Evolutionary conservation across 352 stramenopile genomes (phyloP), one percentile per base, ranked within the genome.

Genomic region (Phytopythium sindhum): DNA sequence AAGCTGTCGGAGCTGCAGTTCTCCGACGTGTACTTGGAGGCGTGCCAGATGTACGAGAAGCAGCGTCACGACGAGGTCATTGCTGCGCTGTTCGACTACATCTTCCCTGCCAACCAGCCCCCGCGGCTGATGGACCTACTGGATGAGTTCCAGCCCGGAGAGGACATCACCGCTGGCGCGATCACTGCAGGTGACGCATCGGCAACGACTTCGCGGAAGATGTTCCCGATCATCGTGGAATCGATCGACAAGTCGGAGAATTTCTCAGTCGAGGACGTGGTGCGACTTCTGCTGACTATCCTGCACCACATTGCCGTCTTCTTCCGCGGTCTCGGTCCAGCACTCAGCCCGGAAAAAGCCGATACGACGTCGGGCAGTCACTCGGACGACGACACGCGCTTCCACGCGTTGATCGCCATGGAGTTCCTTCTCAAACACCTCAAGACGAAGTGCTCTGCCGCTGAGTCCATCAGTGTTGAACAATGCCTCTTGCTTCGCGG

Each of bases 1-100:
- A 86, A 86, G 31, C 77, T 90, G 26, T 75, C 65, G 3, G 64
- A 74, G 17, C 52, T 91, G 21, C 75, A 80, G 28, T 88, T 76
- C 65, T 80, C 80, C 4, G 78, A 89, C 31, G 74, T 89, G 17
- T 84, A 74, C 60, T 72, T 70, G 7, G 79, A 90, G 65, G 79
- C 78, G 28, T 69, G 67, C 54, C 65, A 75, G n/a, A 69, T 73
- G 33, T 74, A 77, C 52, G 68, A 74, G 11, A 56, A 61, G 39
- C 71, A 56, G 33, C 57, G 73, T 21, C 73, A 87, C 35, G 72
- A 88, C 48, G 60, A 71, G 24, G 78, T 81, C 9, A 60, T 85
- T 12, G 70, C 65, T 0, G 47, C 74, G 54, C 47, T 90, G 24
- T 56, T 88, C 2, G 67, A 41, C 1, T 73, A 89, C 53, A 90